These are phyloP conservation scores for Arthrinium puccinioides DNA, from an alignment of 2,329 filamentous ascomycete genomes.

Conservation along the genomic window DNA sequence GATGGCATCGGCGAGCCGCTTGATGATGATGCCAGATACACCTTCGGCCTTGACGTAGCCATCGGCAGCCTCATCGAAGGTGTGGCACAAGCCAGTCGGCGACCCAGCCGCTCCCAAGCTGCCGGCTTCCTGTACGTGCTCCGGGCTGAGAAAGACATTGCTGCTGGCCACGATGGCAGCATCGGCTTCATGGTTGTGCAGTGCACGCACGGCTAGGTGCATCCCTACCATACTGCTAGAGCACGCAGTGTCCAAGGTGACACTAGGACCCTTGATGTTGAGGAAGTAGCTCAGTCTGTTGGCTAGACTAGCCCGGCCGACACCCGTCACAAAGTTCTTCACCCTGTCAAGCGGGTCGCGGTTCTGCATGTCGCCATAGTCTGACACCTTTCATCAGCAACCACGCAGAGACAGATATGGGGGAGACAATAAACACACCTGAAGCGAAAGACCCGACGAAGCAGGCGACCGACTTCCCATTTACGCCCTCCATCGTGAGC, in stretches of 20 bases:
- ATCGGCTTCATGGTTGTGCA: conserved; percentile 11
- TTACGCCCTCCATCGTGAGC: conserved; percentile 1
- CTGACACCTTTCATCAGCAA: conserved; percentile 1
- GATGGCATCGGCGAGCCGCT: background rate
- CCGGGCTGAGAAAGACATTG: background rate
- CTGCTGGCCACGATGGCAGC: background rate
- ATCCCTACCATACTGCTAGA: conserved; percentile 17
- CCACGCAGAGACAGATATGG: background rate
- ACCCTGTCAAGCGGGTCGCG: conserved; percentile 13
- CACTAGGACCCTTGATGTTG: conserved; percentile 20
- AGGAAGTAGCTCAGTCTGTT: conserved; percentile 27
- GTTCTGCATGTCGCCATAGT: conserved; percentile 13
- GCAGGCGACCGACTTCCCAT: background rate
- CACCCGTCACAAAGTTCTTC: conserved; percentile 9
- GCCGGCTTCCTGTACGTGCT: background rate
- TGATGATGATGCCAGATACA: background rate
- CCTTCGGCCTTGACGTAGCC: conserved; percentile 1
- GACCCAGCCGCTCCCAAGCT: background rate
- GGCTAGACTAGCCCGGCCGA: conserved; percentile 15
- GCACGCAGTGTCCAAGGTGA: conserved; percentile 22
- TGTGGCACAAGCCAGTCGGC: background rate
- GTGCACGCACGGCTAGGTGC: conserved; percentile 19
- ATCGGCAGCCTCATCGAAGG: background rate
- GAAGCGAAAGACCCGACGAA: conserved; percentile 11
- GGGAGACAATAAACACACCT: background rate